Base-by-base conservation (phyloP, 2,329 filamentous ascomycete species). In the Aspergillus sp. region DNA sequence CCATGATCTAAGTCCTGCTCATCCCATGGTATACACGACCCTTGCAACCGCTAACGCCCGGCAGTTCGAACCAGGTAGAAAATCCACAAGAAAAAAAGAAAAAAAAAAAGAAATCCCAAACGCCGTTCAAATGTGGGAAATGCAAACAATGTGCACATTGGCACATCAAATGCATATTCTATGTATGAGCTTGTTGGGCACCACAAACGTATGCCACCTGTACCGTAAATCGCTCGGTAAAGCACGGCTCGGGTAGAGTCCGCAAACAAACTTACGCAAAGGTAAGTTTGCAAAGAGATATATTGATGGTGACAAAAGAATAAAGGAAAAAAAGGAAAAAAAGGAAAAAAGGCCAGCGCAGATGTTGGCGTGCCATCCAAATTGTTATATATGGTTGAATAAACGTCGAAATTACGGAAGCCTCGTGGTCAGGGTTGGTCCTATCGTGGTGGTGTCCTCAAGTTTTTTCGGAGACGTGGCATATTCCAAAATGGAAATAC, bases 1-100 rank as follows among this genome's bases (percentile, higher is more conserved):
- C 58, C 53, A 58, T 64, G 59, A 58, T 62, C 34, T 45, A 64
- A 64, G 63, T 61, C 63, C 59, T 27, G 61, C 60, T 62, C 51
- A 58, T 61, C 37, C 57, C 55, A 61, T 61, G 60, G 60, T 58
- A 61, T 59, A 57, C 56, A 64, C 59, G 27, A 58, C 39, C 27
- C 24, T 27, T 44, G 33, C 53, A 42, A 57, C 51, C 49, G 33
- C 39, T 53, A 54, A 50, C 52, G 48, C 52, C 46, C 39, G 54
- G 34, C 48, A 58, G 45, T 47, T 56, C 52, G 48, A 17, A 39
- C 45, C 50, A 57, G 50, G 46, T n/a, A 52, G 24, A 30, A 37
- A 40, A 6, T 47, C 15, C 30, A 39, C 24, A 24, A 27, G 4
- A 20, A 20, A 20, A 20, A 20, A 20, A 20, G 4, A 20, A 20